phyloP scores from a whole-genome alignment of 805 yeast genomes.

The Kazachstania martiniae region DNA sequence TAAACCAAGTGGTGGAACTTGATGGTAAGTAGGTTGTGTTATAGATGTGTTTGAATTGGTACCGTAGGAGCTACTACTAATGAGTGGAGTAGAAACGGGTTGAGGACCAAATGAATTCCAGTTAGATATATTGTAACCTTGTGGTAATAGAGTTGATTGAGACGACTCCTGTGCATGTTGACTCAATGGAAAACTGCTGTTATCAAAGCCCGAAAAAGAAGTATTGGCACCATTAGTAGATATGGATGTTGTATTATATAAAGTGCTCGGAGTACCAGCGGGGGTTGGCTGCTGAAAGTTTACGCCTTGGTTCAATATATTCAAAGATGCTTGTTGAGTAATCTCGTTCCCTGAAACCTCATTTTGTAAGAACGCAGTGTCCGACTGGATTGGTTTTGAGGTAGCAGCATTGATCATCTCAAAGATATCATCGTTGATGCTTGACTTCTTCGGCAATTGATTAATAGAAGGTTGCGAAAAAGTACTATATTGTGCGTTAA shows the following conservation, averaged over 20 bases:
- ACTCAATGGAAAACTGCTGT: background rate
- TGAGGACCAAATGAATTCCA: constrained; percentile 3
- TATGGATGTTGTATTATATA: background rate
- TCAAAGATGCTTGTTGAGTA: background rate
- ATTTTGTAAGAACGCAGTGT: constrained; percentile 14
- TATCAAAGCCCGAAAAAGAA: background rate
- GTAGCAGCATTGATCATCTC: constrained; percentile 21
- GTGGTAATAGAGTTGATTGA: background rate
- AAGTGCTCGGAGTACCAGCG: too few species aligned
- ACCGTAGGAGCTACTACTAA: too few species aligned
- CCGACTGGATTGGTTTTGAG: constrained; percentile 12
- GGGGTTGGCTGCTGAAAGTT: background rate
- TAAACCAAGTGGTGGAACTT: constrained; percentile 5
- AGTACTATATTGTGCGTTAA: background rate
- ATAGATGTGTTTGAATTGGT: background rate
- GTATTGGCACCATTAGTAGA: background rate
- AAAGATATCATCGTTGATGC: constrained; percentile 18
- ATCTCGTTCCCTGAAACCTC: background rate
- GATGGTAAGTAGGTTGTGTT: constrained; percentile 1
- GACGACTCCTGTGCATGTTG: background rate
- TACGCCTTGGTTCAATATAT: background rate
- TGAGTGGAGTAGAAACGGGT: background rate
- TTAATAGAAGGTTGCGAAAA: too few species aligned
- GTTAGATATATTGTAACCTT: background rate
- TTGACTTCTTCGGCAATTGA: too few species aligned